Base-by-base conservation (phyloP, 2,329 filamentous ascomycete species). In the Trichoderma arundinaceum region DNA sequence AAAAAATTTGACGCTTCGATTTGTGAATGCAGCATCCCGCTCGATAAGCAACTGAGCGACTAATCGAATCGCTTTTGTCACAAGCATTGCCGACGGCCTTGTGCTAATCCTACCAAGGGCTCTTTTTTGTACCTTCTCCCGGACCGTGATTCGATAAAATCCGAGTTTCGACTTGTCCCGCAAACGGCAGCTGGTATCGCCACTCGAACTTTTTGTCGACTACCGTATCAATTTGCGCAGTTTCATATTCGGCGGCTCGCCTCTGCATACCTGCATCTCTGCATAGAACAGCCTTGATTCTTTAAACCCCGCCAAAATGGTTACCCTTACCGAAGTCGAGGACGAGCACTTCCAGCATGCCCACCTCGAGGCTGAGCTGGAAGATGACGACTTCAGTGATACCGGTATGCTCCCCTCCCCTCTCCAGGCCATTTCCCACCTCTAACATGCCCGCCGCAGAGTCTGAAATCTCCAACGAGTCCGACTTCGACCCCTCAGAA, bases 311-410 rank as follows among this genome's bases (percentile, higher is more conserved):
- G 70, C 66, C 81, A 89, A 79, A 74, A 97, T 98, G 94, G 94
- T 98, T 80, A 92, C 94, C 81, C 92, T 98, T 77, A 92, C 92
- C 77, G 94, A 98, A 84, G 94, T 98, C 76, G 90, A 96, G 77
- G 94, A 98, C 78, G 94, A 97, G 86, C 92, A 96, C 81, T 96
- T 97, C 84, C 85, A 90, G 81, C 83, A 87, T 78, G 82, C 84
- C 71, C 89, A 90, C 74, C 81, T 88, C 68, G 83, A 86, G 66
- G 87, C 89, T 67, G 89, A 67, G n/a, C 90, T 95, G 72, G 92
- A 96, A 67, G 92, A 94, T 76, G 94, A 94, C 76, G 94, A 96
- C 82, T 96, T 91, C 83, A 95, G 91, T 71, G 94, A 97, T 78
- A 94, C 92, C 69, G 94, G 94, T 97, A 86, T 71, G 83, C 79